phyloP scores from a whole-genome alignment of 2,329 filamentous ascomycete species.

The Nannizziopsis arthrosporioides region DNA sequence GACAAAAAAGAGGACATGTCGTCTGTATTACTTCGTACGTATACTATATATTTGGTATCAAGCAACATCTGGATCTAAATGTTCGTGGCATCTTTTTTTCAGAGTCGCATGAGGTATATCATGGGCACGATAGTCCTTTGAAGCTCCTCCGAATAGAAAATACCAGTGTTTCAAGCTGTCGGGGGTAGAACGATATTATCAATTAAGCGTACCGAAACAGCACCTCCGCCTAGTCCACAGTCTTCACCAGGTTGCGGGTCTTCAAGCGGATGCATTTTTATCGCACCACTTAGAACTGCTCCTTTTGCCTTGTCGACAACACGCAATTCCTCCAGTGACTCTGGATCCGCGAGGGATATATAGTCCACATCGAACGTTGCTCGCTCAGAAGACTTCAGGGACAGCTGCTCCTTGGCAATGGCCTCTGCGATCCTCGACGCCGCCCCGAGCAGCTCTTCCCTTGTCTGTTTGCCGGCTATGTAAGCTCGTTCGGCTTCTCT shows the following conservation, averaged over 20 bases:
- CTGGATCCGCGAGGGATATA: constrained; percentile 76
- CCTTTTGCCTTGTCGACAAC: constrained; percentile 57
- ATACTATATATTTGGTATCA: too few relatives aligned
- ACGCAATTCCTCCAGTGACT: constrained; percentile 67
- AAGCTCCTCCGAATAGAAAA: background rate
- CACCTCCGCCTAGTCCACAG: constrained; percentile 55
- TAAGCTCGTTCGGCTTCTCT: constrained; percentile 60
- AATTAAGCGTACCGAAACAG: constrained; percentile 73
- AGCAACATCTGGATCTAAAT: too few relatives aligned
- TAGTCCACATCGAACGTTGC: constrained; percentile 79
- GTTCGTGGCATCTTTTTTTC: background rate
- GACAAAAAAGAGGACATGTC: too few relatives aligned
- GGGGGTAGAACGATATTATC: constrained; percentile 71
- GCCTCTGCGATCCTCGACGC: constrained; percentile 51
- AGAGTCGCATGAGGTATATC: background rate
- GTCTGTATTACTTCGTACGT: too few relatives aligned
- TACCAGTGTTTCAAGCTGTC: constrained; percentile 10
- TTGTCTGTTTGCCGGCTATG: constrained; percentile 39
- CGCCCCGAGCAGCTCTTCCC: constrained; percentile 59
- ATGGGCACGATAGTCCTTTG: too few relatives aligned
- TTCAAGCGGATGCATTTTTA: constrained; percentile 80
- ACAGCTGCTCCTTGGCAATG: constrained; percentile 50
- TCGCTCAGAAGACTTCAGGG: constrained; percentile 47
- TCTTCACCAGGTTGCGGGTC: constrained; percentile 58
- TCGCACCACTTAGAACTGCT: constrained; percentile 75